Evolutionary conservation across 2,329 filamentous ascomycete genomes (phyloP).

Genomic region (Colletotrichum filicis): DNA sequence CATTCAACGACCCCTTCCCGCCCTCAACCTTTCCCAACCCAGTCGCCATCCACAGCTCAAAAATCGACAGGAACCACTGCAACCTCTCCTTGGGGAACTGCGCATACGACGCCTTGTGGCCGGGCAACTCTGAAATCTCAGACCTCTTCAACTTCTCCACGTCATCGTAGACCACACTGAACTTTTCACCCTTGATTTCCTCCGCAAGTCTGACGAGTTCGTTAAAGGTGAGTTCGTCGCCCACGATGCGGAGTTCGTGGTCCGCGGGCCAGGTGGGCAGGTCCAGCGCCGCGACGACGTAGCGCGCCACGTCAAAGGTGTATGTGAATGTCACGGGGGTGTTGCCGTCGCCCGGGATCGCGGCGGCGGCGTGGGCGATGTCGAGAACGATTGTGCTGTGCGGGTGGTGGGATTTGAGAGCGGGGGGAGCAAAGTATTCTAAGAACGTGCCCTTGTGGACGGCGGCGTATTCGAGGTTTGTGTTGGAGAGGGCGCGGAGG

Average conservation of each 20-base stretch:
- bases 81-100: constrained; percentile 34
- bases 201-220: constrained; percentile 51
- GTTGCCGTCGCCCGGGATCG: constrained; percentile 60
- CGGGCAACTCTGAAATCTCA: constrained; percentile 45
- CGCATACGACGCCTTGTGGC: constrained; percentile 24
- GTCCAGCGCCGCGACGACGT: constrained; percentile 53
- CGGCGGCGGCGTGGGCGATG: constrained; percentile 54
- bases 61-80: constrained; percentile 37
- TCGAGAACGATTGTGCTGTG: constrained; percentile 55
- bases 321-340: constrained; percentile 57
- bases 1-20: constrained; percentile 37
- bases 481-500: background rate
- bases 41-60: constrained; percentile 38
- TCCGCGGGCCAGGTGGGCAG: constrained; percentile 55
- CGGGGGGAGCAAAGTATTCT: constrained; percentile 55
- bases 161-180: constrained; percentile 46
- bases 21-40: constrained; percentile 35
- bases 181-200: constrained; percentile 47
- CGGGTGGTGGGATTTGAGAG: constrained; percentile 49
- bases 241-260: constrained; percentile 43
- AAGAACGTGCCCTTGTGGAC: constrained; percentile 55
- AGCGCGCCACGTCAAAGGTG: constrained; percentile 58
- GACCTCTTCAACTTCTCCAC: constrained; percentile 45
- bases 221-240: constrained; percentile 55
- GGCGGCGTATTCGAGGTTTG: constrained; percentile 48